These are phyloP conservation scores for Xylaria hypoxylon DNA, from an alignment of 2,329 filamentous ascomycete genomes.

Conservation along the genomic window DNA sequence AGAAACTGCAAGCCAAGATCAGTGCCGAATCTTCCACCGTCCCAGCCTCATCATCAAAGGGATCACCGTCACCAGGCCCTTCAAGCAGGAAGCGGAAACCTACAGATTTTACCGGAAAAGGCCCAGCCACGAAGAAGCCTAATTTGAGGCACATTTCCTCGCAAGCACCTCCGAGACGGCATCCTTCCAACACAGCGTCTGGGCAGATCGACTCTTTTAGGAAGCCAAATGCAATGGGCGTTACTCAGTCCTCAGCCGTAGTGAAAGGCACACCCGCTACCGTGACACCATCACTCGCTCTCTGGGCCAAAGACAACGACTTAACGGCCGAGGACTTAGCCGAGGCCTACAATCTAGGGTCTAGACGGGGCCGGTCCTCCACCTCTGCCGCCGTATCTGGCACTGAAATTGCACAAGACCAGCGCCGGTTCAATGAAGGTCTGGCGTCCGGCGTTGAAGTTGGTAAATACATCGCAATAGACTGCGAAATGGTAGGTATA, in stretches of 20 bases:
- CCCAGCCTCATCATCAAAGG: conserved; percentile 32
- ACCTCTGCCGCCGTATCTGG: conserved; percentile 9
- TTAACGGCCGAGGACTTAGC: conserved; percentile 70
- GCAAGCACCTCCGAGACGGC: conserved; percentile 16
- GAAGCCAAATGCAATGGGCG: conserved; percentile 64
- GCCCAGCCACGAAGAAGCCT: conserved; percentile 27
- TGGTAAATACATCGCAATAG: conserved; percentile 91
- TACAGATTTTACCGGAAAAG: conserved; percentile 22
- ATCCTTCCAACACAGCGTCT: conserved; percentile 26
- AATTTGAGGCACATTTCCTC: not conserved
- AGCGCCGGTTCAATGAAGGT: conserved; percentile 69
- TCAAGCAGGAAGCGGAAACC: conserved; percentile 38
- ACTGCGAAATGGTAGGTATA: conserved; percentile 98
- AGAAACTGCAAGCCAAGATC: conserved; percentile 75
- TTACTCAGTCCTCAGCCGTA: conserved; percentile 62
- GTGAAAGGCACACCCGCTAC: conserved; percentile 54
- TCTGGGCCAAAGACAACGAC: conserved; percentile 72
- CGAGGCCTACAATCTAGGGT: conserved; percentile 69
- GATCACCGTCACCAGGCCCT: conserved; percentile 25
- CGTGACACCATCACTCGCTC: conserved; percentile 65
- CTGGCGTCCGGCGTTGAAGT: conserved; percentile 71
- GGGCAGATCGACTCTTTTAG: conserved; percentile 32
- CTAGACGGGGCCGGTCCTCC: conserved; percentile 52
- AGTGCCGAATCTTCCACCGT: conserved; percentile 58
- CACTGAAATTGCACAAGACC: conserved; percentile 31